Base-by-base conservation (phyloP, 2,329 filamentous ascomycete genomes). In the Paecilomyces sp. region DNA sequence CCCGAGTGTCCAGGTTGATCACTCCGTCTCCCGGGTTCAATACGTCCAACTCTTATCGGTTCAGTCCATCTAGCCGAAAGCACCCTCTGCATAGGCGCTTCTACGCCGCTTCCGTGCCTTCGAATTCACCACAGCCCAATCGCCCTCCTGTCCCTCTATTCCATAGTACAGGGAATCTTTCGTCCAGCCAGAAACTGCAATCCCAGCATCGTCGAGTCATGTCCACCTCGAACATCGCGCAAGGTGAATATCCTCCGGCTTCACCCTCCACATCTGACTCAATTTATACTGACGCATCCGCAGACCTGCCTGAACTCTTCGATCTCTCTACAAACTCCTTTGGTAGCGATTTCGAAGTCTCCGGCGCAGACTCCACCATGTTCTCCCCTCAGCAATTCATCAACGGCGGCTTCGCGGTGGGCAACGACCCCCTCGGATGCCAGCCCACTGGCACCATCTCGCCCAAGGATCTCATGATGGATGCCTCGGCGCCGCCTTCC, bases 401-500 rank as follows among this genome's bases (percentile, higher is more conserved):
- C 56, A 61, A 60, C 18, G 15, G 55, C 13, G 60, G 63, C 60
- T 80, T 81, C 70, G 77, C 76, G 60, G 68, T 77, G 50, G 74
- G 80, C 72, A 81, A 81, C 69, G 69, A 76, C 67, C 71, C 76
- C 54, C 66, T 69, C 62, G 67, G 68, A 41, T 61, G 60, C 58
- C 74, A 73, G 61, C 71, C 68, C 31, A 55, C 64, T 28, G 84
- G 83, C 67, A 96, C 92, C 51, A 84, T 96, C 63, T 96, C 92
- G 62, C 92, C 92, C 22, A 88, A 90, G 74, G 91, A 96, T 69
- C 81, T 96, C 65, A 78, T 88, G 65, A 80, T 92, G 67, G 84
- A 86, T 66, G 85, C 86, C 69, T 95, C 91, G 63, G 86, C 91
- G 41, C 92, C 92, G 31, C 90, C 90, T 70, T 96, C 92, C 1